Evolutionary conservation across 2,329 filamentous ascomycete genomes (phyloP).

Genomic region (Fusarium guadeloupense): DNA sequence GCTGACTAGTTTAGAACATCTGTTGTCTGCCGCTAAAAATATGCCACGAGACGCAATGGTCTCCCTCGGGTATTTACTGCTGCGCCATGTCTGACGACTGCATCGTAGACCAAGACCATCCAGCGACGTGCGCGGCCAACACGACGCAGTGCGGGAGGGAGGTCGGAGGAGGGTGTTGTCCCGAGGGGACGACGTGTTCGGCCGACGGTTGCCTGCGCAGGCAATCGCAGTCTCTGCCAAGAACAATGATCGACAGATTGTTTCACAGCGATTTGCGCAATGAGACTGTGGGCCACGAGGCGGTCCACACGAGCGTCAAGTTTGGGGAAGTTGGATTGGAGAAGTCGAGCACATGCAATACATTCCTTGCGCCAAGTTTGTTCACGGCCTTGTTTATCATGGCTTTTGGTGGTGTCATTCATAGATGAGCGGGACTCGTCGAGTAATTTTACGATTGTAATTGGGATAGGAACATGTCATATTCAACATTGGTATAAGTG

Average conservation of each 20-base stretch:
- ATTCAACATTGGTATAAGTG: not conserved
- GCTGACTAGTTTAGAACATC: slow-evolving; percentile 16
- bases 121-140: slow-evolving; percentile 14
- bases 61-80: slow-evolving; percentile 22
- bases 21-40: slow-evolving; percentile 15
- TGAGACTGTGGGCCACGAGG: not conserved
- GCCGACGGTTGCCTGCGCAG: slow-evolving; percentile 31
- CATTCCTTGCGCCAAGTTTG: slow-evolving; percentile 3
- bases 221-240: slow-evolving; percentile 5
- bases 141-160: slow-evolving; percentile 21
- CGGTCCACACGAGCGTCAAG: slow-evolving; percentile 18
- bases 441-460: not conserved
- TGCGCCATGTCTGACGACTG: slow-evolving; percentile 23
- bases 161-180: slow-evolving; percentile 24
- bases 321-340: slow-evolving; percentile 30
- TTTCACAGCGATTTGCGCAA: not conserved
- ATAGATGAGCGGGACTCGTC: no score
- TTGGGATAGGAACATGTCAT: not conserved
- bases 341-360: slow-evolving; percentile 4
- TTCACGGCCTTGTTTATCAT: not conserved
- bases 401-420: not conserved
- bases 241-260: slow-evolving; percentile 1
- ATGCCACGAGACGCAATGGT: slow-evolving; percentile 13
- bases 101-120: slow-evolving; percentile 8
- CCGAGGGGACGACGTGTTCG: slow-evolving; percentile 22